Evolutionary conservation across 1,284 basidiomycete species (phyloP).

Genomic region (Leccinum huronense): DNA sequence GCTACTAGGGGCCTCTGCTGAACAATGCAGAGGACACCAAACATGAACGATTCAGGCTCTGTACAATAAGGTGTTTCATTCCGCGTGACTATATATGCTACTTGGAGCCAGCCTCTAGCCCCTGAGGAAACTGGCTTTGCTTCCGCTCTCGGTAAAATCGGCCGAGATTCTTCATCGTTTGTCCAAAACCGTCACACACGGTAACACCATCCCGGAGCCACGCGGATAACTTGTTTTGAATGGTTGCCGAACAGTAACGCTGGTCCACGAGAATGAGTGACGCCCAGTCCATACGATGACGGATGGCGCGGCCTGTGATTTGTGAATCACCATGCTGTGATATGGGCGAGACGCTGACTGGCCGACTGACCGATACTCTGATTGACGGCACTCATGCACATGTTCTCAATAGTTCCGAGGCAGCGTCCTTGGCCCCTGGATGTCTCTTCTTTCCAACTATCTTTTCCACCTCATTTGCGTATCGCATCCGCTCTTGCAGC

Average conservation of each 20-base stretch:
- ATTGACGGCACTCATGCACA: slow-evolving; percentile 97
- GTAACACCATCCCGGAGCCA: slow-evolving; percentile 77
- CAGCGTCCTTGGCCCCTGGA: slow-evolving; percentile 65
- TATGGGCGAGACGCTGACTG: background rate
- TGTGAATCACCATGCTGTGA: slow-evolving; percentile 2
- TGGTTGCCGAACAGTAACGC: slow-evolving; percentile 55
- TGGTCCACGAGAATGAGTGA: slow-evolving; percentile 66
- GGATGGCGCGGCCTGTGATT: slow-evolving; percentile 77
- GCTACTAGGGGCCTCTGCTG: no score
- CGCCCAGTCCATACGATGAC: slow-evolving; percentile 86
- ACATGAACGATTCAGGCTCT: no score
- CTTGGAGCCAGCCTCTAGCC: background rate
- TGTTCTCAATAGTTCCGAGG: slow-evolving; percentile 82
- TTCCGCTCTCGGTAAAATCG: slow-evolving; percentile 62
- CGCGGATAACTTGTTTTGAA: slow-evolving; percentile 66
- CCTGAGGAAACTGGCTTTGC: slow-evolving; percentile 5
- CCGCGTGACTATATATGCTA: slow-evolving; percentile 7
- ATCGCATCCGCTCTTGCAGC: slow-evolving; percentile 48
- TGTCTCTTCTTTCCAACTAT: slow-evolving; percentile 35
- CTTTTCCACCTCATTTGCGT: slow-evolving; percentile 64
- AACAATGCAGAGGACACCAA: no score
- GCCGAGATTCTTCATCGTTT: slow-evolving; percentile 67
- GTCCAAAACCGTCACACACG: slow-evolving; percentile 67
- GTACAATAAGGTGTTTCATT: no score
- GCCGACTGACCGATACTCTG: slow-evolving; percentile 82